Base-by-base conservation (phyloP, 2,329 filamentous ascomycete genomes). In the Alternaria metachromatica region DNA sequence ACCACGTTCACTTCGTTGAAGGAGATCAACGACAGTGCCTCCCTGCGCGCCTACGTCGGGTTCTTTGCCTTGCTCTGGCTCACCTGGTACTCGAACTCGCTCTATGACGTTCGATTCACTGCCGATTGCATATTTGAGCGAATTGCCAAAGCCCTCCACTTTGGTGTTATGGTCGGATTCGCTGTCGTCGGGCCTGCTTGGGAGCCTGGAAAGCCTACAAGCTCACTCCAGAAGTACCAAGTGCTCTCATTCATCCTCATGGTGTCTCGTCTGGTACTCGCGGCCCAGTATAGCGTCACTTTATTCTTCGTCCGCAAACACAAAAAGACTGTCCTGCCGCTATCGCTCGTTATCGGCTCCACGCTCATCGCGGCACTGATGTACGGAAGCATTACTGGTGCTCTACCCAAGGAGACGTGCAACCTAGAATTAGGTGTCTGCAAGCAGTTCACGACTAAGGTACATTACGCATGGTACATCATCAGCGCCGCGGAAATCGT, bases 31-130 rank as follows among this genome's bases (percentile, higher is more conserved):
- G 83, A 86, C 65, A 75, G 78, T 80, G 67, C 69, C 76, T 72
- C 62, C 5, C 65, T 83, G 3, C 72, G 71, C 33, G 70, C 83
- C 37, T 85, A 87, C 71, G 80, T 87, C 56, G 80, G 86, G 45
- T 87, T 86, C 74, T 84, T 88, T 71, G 78, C 85, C 21, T 81
- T 91, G 18, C 80, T 91, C 6, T 91, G 89, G 89, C 86, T 89
- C 62, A 90, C 87, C n/a, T 91, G 89, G 89, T 84, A 90, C 37
- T 82, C 89, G 63, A 86, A 88, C 23, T 85, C 85, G 8, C 79
- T 91, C 2, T 90, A 88, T 74, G 89, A 92, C 76, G 86, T 91
- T 37, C 87, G 89, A 0, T 91, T 90, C 73, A 85, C 87, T 1
- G 83, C 87, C 23, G 89, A 92, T 75, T 88, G 86, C 43, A 81